These are phyloP conservation scores for Nicotiana tabacum DNA, from an alignment of 257 asterid species.

Conservation along the genomic window DNA sequence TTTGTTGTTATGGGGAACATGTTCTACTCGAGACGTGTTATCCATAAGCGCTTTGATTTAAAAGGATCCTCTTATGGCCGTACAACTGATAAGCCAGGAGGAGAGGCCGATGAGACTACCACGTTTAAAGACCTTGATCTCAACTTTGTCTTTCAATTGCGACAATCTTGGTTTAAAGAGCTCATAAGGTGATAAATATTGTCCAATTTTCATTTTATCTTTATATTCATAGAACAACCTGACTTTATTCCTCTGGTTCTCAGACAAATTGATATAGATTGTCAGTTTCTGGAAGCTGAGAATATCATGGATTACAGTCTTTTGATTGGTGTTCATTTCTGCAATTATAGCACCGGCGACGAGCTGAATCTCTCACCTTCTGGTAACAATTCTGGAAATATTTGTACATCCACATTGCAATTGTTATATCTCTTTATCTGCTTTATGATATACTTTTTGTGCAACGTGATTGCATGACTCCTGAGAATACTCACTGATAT, in stretches of 20 bases:
- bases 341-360: constrained; percentile 27
- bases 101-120: constrained; percentile 74
- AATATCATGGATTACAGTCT: constrained; percentile 88
- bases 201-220: not conserved
- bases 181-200: constrained; percentile 51
- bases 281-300: constrained; percentile 81
- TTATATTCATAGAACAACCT: not conserved
- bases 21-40: constrained; percentile 75
- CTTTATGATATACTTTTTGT: not conserved
- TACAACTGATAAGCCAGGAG: constrained; percentile 53
- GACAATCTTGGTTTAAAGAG: constrained; percentile 61
- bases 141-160: constrained; percentile 55
- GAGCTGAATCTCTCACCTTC: not conserved
- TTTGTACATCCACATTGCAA: not conserved
- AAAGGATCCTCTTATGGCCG: constrained; percentile 89
- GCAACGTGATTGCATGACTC: not conserved
- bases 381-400: constrained; percentile 9
- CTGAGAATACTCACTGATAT: not conserved
- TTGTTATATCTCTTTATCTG: not conserved
- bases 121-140: constrained; percentile 84
- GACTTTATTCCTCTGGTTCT: not conserved
- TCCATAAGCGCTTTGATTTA: constrained; percentile 74
- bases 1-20: constrained; percentile 81
- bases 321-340: constrained; percentile 76
- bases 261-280: constrained; percentile 74